phyloP scores from a whole-genome alignment of 1,284 basidiomycete species.

The Ganoderma sinense region DNA sequence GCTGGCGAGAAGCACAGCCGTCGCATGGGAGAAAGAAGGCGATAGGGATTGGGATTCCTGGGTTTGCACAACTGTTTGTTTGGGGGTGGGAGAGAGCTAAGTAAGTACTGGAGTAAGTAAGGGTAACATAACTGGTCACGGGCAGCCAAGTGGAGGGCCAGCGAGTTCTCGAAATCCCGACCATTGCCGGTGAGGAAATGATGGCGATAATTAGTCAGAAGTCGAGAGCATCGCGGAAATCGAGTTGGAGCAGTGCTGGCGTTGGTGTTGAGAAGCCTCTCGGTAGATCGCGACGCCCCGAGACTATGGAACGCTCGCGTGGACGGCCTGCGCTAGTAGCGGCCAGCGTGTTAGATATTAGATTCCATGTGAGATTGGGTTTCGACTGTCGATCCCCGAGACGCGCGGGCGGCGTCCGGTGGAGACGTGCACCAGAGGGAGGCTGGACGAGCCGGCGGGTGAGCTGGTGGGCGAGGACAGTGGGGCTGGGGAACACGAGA shows the following conservation, averaged over 20 bases:
- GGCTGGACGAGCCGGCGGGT: neutral
- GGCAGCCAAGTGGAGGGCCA: too few species aligned
- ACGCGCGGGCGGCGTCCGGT: neutral
- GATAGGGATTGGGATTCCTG: neutral
- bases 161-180: too few species aligned
- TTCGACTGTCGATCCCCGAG: slow-evolving; percentile 7
- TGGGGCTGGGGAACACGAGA: neutral
- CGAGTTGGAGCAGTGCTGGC: slow-evolving; percentile 17
- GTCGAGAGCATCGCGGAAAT: slow-evolving; percentile 29
- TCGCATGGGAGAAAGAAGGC: neutral
- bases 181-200: neutral
- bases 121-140: too few species aligned
- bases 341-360: neutral
- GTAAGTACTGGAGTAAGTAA: too few species aligned
- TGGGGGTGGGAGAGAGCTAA: too few species aligned
- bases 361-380: slow-evolving; percentile 9
- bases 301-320: slow-evolving; percentile 12
- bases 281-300: slow-evolving; percentile 29
- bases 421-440: neutral
- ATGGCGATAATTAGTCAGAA: slow-evolving; percentile 15
- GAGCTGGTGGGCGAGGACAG: neutral
- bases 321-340: neutral
- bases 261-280: slow-evolving; percentile 10
- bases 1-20: neutral
- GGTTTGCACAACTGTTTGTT: too few species aligned